A percentile compares a stretch with the other conserved stretches of the same genome.
Evolutionary conservation across 2,329 filamentous ascomycete genomes (phyloP).

Genomic region (Aspergillus sp.): DNA sequence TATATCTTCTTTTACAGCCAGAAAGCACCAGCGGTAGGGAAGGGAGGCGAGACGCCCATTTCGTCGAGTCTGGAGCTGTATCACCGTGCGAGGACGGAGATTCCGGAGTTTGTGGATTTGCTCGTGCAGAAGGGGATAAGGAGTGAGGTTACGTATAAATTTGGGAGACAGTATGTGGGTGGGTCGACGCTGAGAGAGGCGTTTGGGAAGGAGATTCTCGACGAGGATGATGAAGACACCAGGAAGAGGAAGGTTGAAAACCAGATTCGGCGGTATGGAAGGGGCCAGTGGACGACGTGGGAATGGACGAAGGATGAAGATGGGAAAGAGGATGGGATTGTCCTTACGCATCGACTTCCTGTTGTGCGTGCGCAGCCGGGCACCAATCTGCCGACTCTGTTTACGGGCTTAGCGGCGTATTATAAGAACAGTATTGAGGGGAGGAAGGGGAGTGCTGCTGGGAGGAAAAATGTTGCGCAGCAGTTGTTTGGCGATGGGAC

Average conservation of each 20-base stretch:
- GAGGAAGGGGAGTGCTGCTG: conserved; percentile 14
- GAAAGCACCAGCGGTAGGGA: conserved; percentile 27
- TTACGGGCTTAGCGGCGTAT: conserved; percentile 49
- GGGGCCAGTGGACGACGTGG: conserved; percentile 49
- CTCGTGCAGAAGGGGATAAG: conserved; percentile 48
- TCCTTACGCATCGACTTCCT: conserved; percentile 48
- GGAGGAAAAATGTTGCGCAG: conserved; percentile 35
- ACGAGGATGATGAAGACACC: conserved; percentile 46
- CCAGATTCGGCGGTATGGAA: conserved; percentile 49
- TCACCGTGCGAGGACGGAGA: conserved; percentile 45
- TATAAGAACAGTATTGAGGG: conserved; percentile 38
- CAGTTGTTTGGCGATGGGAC: conserved; percentile 50
- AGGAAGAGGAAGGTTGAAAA: conserved; percentile 48
- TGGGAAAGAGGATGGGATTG: conserved; percentile 21
- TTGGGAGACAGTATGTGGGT: conserved; percentile 46
- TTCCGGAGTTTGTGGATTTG: conserved; percentile 48
- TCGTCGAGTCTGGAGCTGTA: conserved; percentile 51
- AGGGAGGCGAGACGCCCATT: conserved; percentile 48
- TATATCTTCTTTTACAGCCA: conserved; percentile 54
- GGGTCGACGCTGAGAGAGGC: conserved; percentile 49
- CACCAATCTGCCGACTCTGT: conserved; percentile 48
- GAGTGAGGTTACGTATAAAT: conserved; percentile 45
- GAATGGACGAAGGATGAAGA: conserved; percentile 47
- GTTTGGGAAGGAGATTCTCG: conserved; percentile 50
- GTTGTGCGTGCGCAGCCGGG: conserved; percentile 49